A percentile compares a stretch with the other conserved stretches of the same genome.
Evolutionary conservation across 306 rosid species (phyloP).

Genomic region (Echinosophora koreensis): DNA sequence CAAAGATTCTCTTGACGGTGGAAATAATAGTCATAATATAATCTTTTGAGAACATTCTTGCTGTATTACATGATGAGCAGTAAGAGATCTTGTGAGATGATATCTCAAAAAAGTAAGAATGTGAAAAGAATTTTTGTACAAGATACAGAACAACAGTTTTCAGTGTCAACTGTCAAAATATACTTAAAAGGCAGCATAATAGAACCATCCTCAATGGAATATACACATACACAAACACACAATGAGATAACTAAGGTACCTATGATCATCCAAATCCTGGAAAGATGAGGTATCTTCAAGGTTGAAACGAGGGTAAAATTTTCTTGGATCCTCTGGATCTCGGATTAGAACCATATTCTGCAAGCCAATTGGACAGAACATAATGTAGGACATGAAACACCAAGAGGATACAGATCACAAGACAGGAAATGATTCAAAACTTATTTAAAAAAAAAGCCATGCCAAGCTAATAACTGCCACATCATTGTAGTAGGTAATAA

Average conservation of each 20-base stretch:
- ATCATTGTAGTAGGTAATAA: not conserved
- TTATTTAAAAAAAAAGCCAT: not conserved
- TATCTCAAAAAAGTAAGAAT: slow-evolving; percentile 35
- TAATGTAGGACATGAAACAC: slow-evolving; percentile 37
- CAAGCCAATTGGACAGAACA: slow-evolving; percentile 49
- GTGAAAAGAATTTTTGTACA: slow-evolving; percentile 27
- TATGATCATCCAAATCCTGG: slow-evolving; percentile 85
- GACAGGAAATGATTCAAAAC: slow-evolving; percentile 37
- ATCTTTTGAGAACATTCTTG: slow-evolving; percentile 79
- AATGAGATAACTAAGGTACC: slow-evolving; percentile 55
- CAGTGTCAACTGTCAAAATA: slow-evolving; percentile 15
- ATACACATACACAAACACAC: not conserved
- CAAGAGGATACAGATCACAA: slow-evolving; percentile 26
- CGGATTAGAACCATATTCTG: slow-evolving; percentile 89
- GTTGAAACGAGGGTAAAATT: slow-evolving; percentile 96
- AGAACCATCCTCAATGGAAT: not conserved
- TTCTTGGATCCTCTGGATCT: slow-evolving; percentile 83
- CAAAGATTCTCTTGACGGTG: slow-evolving; percentile 97
- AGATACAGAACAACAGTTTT: slow-evolving; percentile 23
- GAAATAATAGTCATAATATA: slow-evolving; percentile 91
- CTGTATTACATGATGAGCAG: slow-evolving; percentile 56
- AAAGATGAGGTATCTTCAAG: slow-evolving; percentile 89
- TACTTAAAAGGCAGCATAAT: slow-evolving; percentile 23
- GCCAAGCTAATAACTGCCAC: slow-evolving; percentile 17
- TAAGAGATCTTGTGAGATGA: slow-evolving; percentile 41